Conservation (phyloP, 73 alveolate species). For the Tetrahymena malaccensis region DNA sequence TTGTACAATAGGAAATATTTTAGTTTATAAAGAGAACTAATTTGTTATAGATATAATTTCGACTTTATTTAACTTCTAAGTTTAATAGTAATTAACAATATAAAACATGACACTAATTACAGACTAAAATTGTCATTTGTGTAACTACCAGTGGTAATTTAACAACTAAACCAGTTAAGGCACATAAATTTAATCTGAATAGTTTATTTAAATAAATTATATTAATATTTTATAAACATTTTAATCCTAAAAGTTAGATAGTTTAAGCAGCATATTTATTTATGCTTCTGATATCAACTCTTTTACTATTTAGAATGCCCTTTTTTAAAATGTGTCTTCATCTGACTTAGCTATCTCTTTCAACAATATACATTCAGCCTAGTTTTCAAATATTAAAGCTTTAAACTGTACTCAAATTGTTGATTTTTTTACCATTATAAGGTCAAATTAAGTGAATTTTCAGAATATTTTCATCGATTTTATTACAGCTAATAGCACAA, state of each 20-base stretch:
- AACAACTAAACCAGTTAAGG: not conserved
- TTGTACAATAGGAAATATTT: not conserved
- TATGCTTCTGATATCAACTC: not conserved
- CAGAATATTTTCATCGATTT: not conserved
- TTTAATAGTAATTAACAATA: not conserved
- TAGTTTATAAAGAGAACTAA: not conserved
- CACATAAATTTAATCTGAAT: not conserved
- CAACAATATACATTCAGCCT: not conserved
- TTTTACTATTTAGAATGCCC: not conserved
- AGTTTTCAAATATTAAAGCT: not conserved
- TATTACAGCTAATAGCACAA: not conserved
- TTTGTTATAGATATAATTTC: not conserved
- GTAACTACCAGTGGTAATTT: not conserved
- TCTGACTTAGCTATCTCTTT: not conserved
- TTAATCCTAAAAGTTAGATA: not conserved
- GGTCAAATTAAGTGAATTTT: not conserved
- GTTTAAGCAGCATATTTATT: not conserved
- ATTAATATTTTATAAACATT: not conserved
- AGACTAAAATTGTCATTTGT: not conserved
- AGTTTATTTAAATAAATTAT: not conserved
- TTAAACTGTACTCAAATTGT: not conserved
- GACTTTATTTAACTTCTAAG: not conserved
- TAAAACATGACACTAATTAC: not conserved
- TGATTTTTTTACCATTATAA: not conserved
- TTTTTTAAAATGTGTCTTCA: not conserved